phyloP scores from a whole-genome alignment of 108 stramenopile species.

The Cyclotella baltica region DNA sequence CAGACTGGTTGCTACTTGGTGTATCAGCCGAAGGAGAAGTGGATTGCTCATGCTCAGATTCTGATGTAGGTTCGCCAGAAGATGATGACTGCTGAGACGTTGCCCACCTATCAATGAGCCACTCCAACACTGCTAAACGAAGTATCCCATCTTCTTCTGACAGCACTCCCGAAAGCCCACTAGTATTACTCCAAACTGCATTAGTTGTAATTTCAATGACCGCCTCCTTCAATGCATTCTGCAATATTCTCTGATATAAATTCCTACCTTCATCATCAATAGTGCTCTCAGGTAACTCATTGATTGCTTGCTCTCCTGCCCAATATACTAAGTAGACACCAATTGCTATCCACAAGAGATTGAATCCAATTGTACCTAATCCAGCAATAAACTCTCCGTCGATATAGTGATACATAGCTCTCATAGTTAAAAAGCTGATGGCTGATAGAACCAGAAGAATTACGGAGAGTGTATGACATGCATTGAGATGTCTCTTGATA shows the following conservation, averaged over 20 bases:
- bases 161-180: slow-evolving; percentile 15
- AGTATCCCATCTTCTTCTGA: slow-evolving; percentile 43
- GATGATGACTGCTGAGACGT: slow-evolving; percentile 17
- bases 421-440: slow-evolving; percentile 7
- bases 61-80: too few species aligned
- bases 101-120: slow-evolving; percentile 46
- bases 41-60: too few species aligned
- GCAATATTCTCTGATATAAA: slow-evolving; percentile 19
- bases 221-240: slow-evolving; percentile 35
- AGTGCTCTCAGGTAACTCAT: not conserved
- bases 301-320: not conserved
- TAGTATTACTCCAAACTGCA: slow-evolving; percentile 36
- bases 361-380: slow-evolving; percentile 15
- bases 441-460: slow-evolving; percentile 15
- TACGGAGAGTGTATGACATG: slow-evolving; percentile 34
- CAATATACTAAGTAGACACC: slow-evolving; percentile 2
- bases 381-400: slow-evolving; percentile 10
- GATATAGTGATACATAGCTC: slow-evolving; percentile 7
- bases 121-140: slow-evolving; percentile 38
- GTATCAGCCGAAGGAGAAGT: slow-evolving; percentile 1
- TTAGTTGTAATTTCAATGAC: slow-evolving; percentile 32
- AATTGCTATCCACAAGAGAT: slow-evolving; percentile 19
- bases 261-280: slow-evolving; percentile 1
- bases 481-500: slow-evolving; percentile 17
- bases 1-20: not conserved